These are phyloP conservation scores for Perilla frutescens DNA, from an alignment of 257 asterid genomes.

Conservation along the genomic window DNA sequence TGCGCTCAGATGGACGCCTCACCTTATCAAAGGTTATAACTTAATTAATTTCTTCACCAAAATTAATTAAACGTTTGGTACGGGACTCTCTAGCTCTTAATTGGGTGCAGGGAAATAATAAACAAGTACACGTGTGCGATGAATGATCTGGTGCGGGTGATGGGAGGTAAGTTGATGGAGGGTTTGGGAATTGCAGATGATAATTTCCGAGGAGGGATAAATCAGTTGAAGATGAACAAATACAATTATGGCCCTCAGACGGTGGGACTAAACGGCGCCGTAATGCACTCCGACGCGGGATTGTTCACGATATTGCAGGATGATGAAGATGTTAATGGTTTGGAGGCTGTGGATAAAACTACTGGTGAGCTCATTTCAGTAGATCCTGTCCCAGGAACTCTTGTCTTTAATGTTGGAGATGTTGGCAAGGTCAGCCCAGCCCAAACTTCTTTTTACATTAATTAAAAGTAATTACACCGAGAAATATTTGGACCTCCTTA, in stretches of 20 bases:
- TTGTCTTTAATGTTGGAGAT: constrained; percentile 44
- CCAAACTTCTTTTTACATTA: too few relatives aligned
- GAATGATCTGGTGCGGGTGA: constrained; percentile 30
- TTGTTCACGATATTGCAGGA: constrained; percentile 56
- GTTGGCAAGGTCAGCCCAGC: constrained; percentile 34
- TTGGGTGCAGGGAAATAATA: constrained; percentile 44
- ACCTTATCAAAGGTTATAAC: constrained; percentile 46
- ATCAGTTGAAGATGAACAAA: constrained; percentile 54
- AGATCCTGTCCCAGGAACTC: constrained; percentile 40
- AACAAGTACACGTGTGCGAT: constrained; percentile 38
- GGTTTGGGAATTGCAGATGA: constrained; percentile 43
- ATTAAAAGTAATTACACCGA: too few relatives aligned
- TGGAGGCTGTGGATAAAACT: constrained; percentile 43
- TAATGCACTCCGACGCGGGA: constrained; percentile 57
- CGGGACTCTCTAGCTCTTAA: too few relatives aligned
- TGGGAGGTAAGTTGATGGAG: constrained; percentile 50
- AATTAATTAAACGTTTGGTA: too few relatives aligned
- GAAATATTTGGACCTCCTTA: too few relatives aligned
- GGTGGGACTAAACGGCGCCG: constrained; percentile 50
- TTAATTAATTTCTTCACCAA: too few relatives aligned
- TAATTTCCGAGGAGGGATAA: constrained; percentile 39
- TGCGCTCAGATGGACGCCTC: constrained; percentile 47
- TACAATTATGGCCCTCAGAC: constrained; percentile 46
- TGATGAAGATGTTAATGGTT: constrained; percentile 52
- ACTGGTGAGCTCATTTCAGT: constrained; percentile 47